Base-by-base conservation (phyloP, 352 stramenopile genomes). In the Globisporangium spiculum region DNA sequence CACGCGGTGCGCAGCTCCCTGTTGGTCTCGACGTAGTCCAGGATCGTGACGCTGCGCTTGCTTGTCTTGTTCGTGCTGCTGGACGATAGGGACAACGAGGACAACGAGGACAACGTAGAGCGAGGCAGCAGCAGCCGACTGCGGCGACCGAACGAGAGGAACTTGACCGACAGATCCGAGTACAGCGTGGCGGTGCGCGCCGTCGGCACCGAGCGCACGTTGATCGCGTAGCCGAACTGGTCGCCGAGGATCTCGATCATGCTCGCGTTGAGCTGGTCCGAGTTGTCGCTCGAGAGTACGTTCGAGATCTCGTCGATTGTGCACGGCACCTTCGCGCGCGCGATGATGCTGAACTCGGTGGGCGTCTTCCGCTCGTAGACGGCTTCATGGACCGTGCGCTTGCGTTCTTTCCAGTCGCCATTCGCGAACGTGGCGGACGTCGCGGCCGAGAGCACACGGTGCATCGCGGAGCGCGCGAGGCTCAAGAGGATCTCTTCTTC, bases 211-310 rank as follows among this genome's bases (percentile, higher is more conserved):
- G 59, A 62, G 27, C 72, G 69, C 26, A 75, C 58, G 27, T 71
- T 78, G 55, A 78, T 59, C 26, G 68, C 72, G 53, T 75, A 78
- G 32, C 36, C 60, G 59, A 69, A 78, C 38, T 68, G 61, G 14
- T 60, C n/a, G 27, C 72, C 72, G 27, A 74, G 70, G 38, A 78
- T 54, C 27, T 70, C 72, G 48, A 78, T 58, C 50, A 78, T 63
- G 27, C 56, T 75, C 8, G 69, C 72, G 68, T 78, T 78, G 56
- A 70, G 72, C 44, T 68, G 65, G 58, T 78, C 72, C 22, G 70
- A 70, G 44, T 75, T 50, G 10, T 73, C 65, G 30, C 61, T 54
- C 52, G 72, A 75, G 20, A 78, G 44, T 26, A 71, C 58, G 20
- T 60, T 60, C 9, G 56, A 67, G 52, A 78, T 24, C 62, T 78